Evolutionary conservation across 768 basidiomycete genomes (phyloP), one percentile per base, ranked within the genome.

Genomic region (Collybia sp.): DNA sequence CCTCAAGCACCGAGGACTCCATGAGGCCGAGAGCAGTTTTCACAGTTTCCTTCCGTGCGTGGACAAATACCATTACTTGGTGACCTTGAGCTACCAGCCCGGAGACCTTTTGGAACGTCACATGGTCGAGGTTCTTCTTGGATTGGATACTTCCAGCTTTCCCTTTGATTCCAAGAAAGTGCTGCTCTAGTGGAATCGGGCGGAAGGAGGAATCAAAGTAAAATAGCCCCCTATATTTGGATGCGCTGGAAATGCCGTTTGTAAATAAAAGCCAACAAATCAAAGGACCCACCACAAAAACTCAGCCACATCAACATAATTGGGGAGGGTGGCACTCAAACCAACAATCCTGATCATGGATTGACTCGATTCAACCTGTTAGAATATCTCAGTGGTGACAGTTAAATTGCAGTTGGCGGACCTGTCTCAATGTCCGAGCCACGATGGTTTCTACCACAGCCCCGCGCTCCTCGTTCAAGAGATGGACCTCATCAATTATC

Each of bases 41-140:
- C 43, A 98, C 96, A 0, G 96, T 99, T 59, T 98, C 96, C 68
- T 96, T 98, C 25, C 96, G 79, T 12, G 96, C 92, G 63, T 99
- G 96, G 8, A 99, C 96, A 58, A 99, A 99, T 0, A 99, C 94
- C 94, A 99, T 98, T 49, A 96, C 93, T 63, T 98, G 96, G 67
- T 99, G 96, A 2, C 94, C 96, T 54, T 83, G 79, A n/a, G 68
- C 74, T 20, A 98, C 89, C 5, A 98, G 72, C 30, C 88, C 86
- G 2, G 85, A 77, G 15, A 98, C 93, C 67, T 95, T 97, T 55
- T 94, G 76, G 55, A 87, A 98, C 1, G 89, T 84, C 18, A 92
- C 91, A 18, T 71, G 70, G 63, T 99, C 96, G 43, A 98, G 73
- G 55, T 94, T 95, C 57, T 80, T 87, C 53, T 81, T 82, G n/a